Evolutionary conservation across 805 yeast genomes (phyloP), one percentile per base, ranked within the genome.

Genomic region (Cyberlindnera lachancei): DNA sequence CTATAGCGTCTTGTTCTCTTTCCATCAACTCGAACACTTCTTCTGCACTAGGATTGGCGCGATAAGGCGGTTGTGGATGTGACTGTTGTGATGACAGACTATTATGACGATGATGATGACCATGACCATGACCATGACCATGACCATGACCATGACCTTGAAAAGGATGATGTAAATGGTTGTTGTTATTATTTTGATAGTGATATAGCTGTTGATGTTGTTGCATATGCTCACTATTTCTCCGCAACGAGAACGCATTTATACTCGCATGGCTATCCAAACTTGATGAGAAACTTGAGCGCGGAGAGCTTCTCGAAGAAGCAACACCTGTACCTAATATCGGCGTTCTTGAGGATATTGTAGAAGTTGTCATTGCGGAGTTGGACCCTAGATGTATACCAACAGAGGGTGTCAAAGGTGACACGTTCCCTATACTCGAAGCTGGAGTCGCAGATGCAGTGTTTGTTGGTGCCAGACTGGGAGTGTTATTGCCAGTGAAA

Each of bases 1-100:
- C 87, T 16, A 79, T 75, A 3, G 82, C 84, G 47, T 80, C 88
- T 51, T 80, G 87, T 54, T 80, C 86, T 32, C 75, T 64, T 45
- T 80, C 88, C 76, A 80, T 72, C 22, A 65, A 50, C 47, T 75
- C 77, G 23, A 75, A 66, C 14, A 72, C 61, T 39, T 72, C 70
- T 18, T 68, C 78, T 7, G 64, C 59, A 23, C 57, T 58, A 24
- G 60, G 53, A 25, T 46, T 31, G 45, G 32, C 51, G 39, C 15
- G 35, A 25, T 15, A 29, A 31, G 4, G 38, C 42, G 2, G 33
- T 24, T 9, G 24, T 13, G 23, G n/a, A n/a, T n/a, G n/a, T n/a
- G n/a, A n/a, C n/a, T 31, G 41, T 3, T 19, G 21, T 19, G 21
- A 19, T 19, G 10, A 10, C 10, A 8, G 21, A 7, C 10, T 10